phyloP scores from a whole-genome alignment of 805 yeast genomes.

The Blastobotrys terrestris region DNA sequence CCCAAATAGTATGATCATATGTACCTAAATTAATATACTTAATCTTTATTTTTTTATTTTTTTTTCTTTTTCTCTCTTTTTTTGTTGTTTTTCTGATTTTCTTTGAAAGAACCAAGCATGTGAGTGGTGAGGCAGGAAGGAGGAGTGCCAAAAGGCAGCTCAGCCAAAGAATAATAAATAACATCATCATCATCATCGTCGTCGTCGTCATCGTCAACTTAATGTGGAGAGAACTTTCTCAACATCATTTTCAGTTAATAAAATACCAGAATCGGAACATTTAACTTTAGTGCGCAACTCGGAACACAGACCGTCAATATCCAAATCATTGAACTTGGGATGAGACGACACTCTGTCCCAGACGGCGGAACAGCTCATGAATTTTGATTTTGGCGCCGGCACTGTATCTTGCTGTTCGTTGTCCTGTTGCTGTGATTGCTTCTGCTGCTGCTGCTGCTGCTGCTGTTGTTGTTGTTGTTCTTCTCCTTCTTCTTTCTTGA shows the following conservation, averaged over 20 bases:
- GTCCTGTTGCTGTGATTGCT: slow-evolving; percentile 15
- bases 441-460: too few relatives aligned
- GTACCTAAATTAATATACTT: background rate
- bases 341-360: slow-evolving; percentile 96
- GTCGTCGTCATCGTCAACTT: too few relatives aligned
- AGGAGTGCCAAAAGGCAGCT: too few relatives aligned
- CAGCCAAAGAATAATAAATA: background rate
- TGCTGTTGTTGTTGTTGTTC: background rate
- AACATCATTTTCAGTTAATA: slow-evolving; percentile 75
- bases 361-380: slow-evolving; percentile 76
- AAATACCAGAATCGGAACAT: slow-evolving; percentile 90
- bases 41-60: too few relatives aligned
- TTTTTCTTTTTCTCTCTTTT: too few relatives aligned
- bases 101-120: background rate
- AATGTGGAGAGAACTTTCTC: slow-evolving; percentile 40
- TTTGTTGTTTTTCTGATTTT: background rate
- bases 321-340: slow-evolving; percentile 88
- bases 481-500: background rate
- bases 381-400: slow-evolving; percentile 26
- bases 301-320: slow-evolving; percentile 86
- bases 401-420: slow-evolving; percentile 21
- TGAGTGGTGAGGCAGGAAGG: background rate
- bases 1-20: background rate
- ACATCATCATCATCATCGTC: too few relatives aligned
- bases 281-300: slow-evolving; percentile 91